These are phyloP conservation scores for Candida tropicalis DNA, from an alignment of 1,139 yeast species.

Conservation along the genomic window DNA sequence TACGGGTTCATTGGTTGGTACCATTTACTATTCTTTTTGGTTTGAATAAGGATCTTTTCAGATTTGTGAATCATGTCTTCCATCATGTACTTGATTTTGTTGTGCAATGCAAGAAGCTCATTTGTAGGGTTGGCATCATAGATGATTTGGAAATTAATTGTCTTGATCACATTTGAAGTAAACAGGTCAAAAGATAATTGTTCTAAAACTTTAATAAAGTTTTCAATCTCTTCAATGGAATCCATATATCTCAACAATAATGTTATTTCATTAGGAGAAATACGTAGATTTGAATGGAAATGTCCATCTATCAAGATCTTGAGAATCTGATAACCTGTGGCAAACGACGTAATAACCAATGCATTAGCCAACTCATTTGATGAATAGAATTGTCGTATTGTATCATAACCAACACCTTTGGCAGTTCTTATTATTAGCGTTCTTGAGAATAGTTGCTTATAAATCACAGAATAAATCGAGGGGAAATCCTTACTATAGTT, in stretches of 20 bases:
- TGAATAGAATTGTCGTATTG: constrained; percentile 5
- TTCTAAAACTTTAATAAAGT: constrained; percentile 21
- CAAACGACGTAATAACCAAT: constrained; percentile 5
- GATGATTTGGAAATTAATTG: constrained; percentile 19
- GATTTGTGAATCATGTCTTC: constrained; percentile 20
- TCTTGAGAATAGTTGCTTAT: neutral
- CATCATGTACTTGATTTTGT: constrained; percentile 19
- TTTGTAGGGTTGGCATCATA: constrained; percentile 15
- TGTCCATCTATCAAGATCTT: constrained; percentile 7
- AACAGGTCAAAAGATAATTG: constrained; percentile 21
- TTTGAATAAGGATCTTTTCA: constrained; percentile 19
- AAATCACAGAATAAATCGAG: neutral
- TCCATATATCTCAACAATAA: constrained; percentile 14
- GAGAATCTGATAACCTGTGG: constrained; percentile 8
- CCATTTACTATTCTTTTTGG: constrained; percentile 5
- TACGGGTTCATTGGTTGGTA: constrained; percentile 13
- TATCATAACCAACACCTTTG: constrained; percentile 6
- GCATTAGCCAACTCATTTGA: neutral
- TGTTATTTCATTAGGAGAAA: constrained; percentile 21
- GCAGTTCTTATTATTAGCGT: constrained; percentile 2
- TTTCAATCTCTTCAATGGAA: constrained; percentile 10
- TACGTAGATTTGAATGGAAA: constrained; percentile 5
- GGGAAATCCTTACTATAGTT: neutral
- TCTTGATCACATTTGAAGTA: constrained; percentile 15
- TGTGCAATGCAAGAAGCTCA: constrained; percentile 10